Conservation (phyloP, 495 filamentous ascomycete genomes). For the Chaetomidium leptoderma region DNA sequence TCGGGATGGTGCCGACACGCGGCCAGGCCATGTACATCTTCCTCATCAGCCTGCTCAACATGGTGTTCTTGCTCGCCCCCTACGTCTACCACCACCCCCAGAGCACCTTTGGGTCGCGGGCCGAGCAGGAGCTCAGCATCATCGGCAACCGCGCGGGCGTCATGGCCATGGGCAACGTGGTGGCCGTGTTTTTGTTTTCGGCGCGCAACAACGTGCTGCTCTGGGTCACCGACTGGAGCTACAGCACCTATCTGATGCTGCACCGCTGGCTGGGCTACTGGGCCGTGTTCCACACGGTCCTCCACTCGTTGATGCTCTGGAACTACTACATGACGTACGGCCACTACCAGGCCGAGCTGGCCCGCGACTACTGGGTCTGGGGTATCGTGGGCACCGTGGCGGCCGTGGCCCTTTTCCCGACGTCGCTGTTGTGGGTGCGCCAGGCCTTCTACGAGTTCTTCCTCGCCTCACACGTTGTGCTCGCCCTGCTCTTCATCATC, state of each 20-base stretch:
- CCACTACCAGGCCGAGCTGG: conserved; percentile 26
- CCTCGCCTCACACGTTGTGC: conserved; percentile 21
- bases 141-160: conserved; percentile 40
- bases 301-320: conserved; percentile 10
- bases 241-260: conserved; percentile 41
- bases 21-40: conserved; percentile 36
- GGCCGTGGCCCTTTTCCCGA: conserved; percentile 1
- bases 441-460: conserved; percentile 26
- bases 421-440: conserved; percentile 6
- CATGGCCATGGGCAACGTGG: conserved; percentile 32
- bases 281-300: conserved; percentile 2
- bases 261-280: conserved; percentile 39
- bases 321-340: conserved; percentile 1
- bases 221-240: conserved; percentile 43
- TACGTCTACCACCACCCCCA: conserved; percentile 24
- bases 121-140: conserved; percentile 16
- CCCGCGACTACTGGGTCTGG: conserved; percentile 21
- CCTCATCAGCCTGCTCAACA: conserved; percentile 32
- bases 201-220: conserved; percentile 45
- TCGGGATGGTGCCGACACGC: conserved; percentile 31
- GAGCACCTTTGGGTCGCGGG: conserved; percentile 14
- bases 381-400: conserved; percentile 18
- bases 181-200: conserved; percentile 37
- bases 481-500: conserved; percentile 26
- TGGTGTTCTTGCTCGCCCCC: conserved; percentile 29